A percentile compares a stretch with the other conserved stretches of the same genome.
Evolutionary conservation across 768 basidiomycete genomes (phyloP).

Genomic region (Psilocybe tampanensis): DNA sequence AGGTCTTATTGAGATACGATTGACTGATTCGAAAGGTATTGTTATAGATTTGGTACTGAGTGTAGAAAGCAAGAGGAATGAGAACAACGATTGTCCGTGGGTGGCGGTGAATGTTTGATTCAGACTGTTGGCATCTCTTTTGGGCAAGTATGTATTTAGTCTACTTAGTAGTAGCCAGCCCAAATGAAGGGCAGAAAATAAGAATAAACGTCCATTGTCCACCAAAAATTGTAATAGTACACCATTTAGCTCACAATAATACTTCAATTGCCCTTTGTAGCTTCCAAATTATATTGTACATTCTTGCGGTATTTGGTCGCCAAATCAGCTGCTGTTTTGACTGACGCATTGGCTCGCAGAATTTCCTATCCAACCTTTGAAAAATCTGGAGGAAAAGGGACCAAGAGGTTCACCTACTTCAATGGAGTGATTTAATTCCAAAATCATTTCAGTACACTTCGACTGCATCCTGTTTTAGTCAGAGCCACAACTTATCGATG

Average conservation of each 20-base stretch:
- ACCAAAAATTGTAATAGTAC: too few species aligned
- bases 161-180: too few species aligned
- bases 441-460: conserved; percentile 89
- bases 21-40: too few species aligned
- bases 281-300: conserved; percentile 89
- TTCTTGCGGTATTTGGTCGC: conserved; percentile 90
- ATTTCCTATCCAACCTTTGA: conserved; percentile 60
- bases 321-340: conserved; percentile 82
- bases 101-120: too few species aligned
- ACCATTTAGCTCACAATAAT: not conserved
- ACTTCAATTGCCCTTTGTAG: conserved; percentile 48
- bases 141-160: too few species aligned
- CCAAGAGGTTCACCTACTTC: conserved; percentile 53
- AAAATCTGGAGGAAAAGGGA: not conserved
- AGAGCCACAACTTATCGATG: not conserved
- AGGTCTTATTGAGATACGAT: not conserved
- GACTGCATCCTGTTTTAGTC: conserved; percentile 50
- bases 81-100: too few species aligned
- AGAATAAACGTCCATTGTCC: too few species aligned
- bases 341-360: conserved; percentile 71
- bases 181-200: too few species aligned
- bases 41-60: too few species aligned
- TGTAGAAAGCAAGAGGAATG: too few species aligned
- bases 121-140: too few species aligned
- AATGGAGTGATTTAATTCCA: conserved; percentile 86